These are phyloP conservation scores for Aspergillus mulundensis DNA, from an alignment of 495 filamentous ascomycete species.

Conservation along the genomic window DNA sequence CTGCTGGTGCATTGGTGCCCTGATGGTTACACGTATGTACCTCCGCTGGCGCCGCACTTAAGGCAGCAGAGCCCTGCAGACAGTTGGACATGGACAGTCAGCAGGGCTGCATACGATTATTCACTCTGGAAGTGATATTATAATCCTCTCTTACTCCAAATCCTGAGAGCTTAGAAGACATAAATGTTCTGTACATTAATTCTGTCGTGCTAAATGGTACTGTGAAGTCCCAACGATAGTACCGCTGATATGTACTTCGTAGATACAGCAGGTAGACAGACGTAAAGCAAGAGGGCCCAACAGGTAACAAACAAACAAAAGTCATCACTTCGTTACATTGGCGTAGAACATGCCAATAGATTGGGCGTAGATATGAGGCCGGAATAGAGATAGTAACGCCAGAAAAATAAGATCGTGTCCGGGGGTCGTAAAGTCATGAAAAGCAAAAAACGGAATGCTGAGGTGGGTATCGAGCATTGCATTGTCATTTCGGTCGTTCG, in stretches of 20 bases:
- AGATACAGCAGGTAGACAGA: not conserved
- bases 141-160: not conserved
- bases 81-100: not conserved
- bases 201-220: not conserved
- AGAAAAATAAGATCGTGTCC: not conserved
- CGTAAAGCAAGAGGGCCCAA: not conserved
- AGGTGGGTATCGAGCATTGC: slow-evolving; percentile 10
- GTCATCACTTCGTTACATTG: slow-evolving; percentile 13
- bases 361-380: slow-evolving; percentile 1
- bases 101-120: no score
- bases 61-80: not conserved
- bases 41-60: not conserved
- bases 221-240: not conserved
- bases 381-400: slow-evolving; percentile 2
- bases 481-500: slow-evolving; percentile 11
- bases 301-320: slow-evolving; percentile 1
- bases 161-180: not conserved
- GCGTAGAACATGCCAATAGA: slow-evolving; percentile 1
- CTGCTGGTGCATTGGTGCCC: not conserved
- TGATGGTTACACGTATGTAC: not conserved
- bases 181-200: slow-evolving; percentile 5
- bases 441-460: slow-evolving; percentile 2
- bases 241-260: not conserved
- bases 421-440: slow-evolving; percentile 3
- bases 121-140: not conserved